phyloP scores from a whole-genome alignment of 495 filamentous ascomycete species.

The Penicillium cataractarum region DNA sequence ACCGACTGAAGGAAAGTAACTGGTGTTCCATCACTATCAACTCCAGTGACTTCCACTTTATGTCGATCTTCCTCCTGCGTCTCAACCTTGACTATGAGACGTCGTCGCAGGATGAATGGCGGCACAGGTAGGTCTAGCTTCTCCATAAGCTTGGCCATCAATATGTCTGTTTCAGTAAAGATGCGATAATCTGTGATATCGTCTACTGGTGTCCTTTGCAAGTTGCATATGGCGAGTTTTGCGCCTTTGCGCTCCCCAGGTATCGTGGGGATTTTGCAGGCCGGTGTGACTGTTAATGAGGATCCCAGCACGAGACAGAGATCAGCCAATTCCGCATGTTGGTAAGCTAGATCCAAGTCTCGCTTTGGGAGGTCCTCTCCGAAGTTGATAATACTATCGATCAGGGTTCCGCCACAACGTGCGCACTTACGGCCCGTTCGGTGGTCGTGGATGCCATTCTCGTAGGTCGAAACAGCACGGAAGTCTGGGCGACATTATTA shows the following conservation, averaged over 20 bases:
- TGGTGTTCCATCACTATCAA: conserved; percentile 17
- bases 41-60: conserved; percentile 8
- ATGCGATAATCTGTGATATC: conserved; percentile 1
- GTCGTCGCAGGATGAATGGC: conserved; percentile 6
- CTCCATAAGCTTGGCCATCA: conserved; percentile 10
- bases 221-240: conserved; percentile 13
- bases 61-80: conserved; percentile 6
- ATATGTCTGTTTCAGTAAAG: conserved; percentile 7
- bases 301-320: conserved; percentile 10
- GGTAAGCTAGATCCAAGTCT: background rate
- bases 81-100: conserved; percentile 7
- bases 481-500: background rate
- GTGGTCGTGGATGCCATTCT: conserved; percentile 10
- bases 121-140: background rate
- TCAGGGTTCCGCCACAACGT: background rate
- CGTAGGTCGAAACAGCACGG: conserved; percentile 3
- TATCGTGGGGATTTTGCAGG: conserved; percentile 3
- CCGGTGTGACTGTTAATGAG: conserved; percentile 3
- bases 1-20: conserved; percentile 16
- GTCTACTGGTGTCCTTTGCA: conserved; percentile 8
- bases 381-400: conserved; percentile 8
- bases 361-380: background rate
- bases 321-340: conserved; percentile 8
- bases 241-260: conserved; percentile 3
- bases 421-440: conserved; percentile 10